These are phyloP conservation scores for Aristolochia contorta DNA, from an alignment of 164 flowering plant species.

Conservation along the genomic window DNA sequence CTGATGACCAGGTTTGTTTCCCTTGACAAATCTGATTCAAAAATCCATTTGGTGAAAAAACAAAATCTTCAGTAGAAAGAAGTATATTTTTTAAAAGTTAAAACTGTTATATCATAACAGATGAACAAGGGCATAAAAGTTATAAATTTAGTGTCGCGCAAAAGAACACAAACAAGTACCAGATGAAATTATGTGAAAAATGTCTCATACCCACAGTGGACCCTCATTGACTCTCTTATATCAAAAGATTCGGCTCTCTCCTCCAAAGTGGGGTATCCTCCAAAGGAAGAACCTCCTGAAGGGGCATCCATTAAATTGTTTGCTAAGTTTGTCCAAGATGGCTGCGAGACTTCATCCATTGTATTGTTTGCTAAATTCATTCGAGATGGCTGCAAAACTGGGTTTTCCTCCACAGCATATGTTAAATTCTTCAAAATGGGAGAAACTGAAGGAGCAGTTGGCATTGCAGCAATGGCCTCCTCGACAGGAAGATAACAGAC, in stretches of 20 bases:
- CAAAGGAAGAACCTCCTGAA: conserved; percentile 89
- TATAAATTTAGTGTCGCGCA: too few relatives aligned
- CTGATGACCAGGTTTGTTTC: conserved; percentile 64
- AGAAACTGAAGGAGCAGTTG: conserved; percentile 44
- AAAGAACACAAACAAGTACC: not conserved
- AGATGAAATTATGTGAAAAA: not conserved
- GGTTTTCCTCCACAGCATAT: conserved; percentile 51
- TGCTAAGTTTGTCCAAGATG: too few relatives aligned
- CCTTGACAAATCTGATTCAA: conserved; percentile 60
- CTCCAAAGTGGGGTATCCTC: conserved; percentile 88
- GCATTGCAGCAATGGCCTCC: conserved; percentile 67
- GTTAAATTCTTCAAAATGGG: conserved; percentile 57
- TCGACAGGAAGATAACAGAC: conserved; percentile 86
- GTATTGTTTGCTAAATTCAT: too few relatives aligned
- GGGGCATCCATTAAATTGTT: not conserved
- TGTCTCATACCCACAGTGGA: conserved; percentile 86
- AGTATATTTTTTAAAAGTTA: too few relatives aligned
- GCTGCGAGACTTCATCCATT: not conserved
- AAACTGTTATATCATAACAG: too few relatives aligned
- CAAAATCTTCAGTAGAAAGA: too few relatives aligned
- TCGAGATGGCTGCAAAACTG: conserved; percentile 5
- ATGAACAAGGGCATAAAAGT: too few relatives aligned
- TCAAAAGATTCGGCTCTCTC: conserved; percentile 76
- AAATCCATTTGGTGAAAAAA: too few relatives aligned
- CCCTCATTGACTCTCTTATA: conserved; percentile 79